phyloP scores from a whole-genome alignment of 495 filamentous ascomycete species.

The Aspergillus wentii region DNA sequence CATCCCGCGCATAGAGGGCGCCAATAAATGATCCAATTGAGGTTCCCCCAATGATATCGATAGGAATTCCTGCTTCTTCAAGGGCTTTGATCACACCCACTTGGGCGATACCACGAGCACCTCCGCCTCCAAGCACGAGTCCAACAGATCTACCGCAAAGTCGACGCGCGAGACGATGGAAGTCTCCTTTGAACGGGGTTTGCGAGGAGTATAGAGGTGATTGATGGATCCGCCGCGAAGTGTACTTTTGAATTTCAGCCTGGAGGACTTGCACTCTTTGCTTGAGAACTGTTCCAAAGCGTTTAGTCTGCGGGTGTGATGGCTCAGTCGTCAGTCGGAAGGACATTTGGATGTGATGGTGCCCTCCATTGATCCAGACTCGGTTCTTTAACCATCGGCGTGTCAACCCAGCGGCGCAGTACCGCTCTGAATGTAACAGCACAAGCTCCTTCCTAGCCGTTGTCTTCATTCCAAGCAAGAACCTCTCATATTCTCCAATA shows the following conservation, averaged over 20 bases:
- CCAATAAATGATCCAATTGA: slow-evolving; percentile 98
- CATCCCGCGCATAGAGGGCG: slow-evolving; percentile 90
- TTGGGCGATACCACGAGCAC: slow-evolving; percentile 85
- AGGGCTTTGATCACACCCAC: slow-evolving; percentile 91
- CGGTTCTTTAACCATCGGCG: slow-evolving; percentile 88
- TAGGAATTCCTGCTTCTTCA: slow-evolving; percentile 93
- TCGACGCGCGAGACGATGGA: slow-evolving; percentile 85
- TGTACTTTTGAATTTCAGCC: slow-evolving; percentile 97
- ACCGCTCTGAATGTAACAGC: slow-evolving; percentile 86
- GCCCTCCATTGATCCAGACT: slow-evolving; percentile 97
- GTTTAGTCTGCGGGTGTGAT: slow-evolving; percentile 68
- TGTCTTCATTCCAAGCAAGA: slow-evolving; percentile 94
- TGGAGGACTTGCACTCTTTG: slow-evolving; percentile 91
- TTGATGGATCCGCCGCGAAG: slow-evolving; percentile 77
- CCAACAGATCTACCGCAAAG: slow-evolving; percentile 94
- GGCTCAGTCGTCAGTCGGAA: slow-evolving; percentile 75
- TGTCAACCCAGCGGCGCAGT: slow-evolving; percentile 77
- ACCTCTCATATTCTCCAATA: slow-evolving; percentile 94
- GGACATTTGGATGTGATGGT: slow-evolving; percentile 96
- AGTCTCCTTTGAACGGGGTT: slow-evolving; percentile 91
- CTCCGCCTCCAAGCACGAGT: slow-evolving; percentile 88
- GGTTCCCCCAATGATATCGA: slow-evolving; percentile 93
- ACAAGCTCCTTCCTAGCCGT: slow-evolving; percentile 93
- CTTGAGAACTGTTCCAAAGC: slow-evolving; percentile 81
- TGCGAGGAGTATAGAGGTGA: slow-evolving; percentile 87